Conservation (phyloP, 2,329 filamentous ascomycete genomes). For the Metarhizium brunneum region DNA sequence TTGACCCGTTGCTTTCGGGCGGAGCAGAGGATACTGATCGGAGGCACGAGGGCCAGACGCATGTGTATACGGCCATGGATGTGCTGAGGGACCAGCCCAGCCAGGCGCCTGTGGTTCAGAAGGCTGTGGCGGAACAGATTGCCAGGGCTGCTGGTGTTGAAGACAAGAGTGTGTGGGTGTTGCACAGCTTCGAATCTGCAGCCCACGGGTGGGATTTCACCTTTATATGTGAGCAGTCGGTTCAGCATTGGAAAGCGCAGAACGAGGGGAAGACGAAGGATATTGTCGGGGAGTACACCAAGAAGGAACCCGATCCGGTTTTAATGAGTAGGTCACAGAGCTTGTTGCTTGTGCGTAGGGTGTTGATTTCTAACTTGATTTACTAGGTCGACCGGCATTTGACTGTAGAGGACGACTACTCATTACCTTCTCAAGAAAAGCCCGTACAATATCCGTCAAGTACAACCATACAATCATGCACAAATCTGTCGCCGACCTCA, state of each 20-base stretch:
- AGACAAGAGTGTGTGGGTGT: conserved; percentile 40
- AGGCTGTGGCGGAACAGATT: conserved; percentile 39
- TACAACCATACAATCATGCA: conserved; percentile 51
- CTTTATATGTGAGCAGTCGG: conserved; percentile 44
- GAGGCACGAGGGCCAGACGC: conserved; percentile 17
- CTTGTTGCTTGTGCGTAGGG: background rate
- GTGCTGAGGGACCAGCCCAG: conserved; percentile 38
- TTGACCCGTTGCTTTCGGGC: conserved; percentile 26
- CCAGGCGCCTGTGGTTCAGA: conserved; percentile 39
- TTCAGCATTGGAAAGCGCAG: conserved; percentile 40
- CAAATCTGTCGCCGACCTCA: conserved; percentile 41
- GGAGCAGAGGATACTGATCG: conserved; percentile 10
- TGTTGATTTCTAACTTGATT: background rate
- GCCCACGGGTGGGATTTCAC: conserved; percentile 43
- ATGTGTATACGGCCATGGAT: conserved; percentile 34
- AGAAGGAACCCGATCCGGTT: conserved; percentile 34
- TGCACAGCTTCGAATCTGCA: conserved; percentile 33
- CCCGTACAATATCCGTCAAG: conserved; percentile 38
- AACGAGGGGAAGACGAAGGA: conserved; percentile 30
- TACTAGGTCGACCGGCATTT: conserved; percentile 45
- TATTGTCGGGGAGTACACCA: conserved; percentile 39
- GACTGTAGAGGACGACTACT: conserved; percentile 45
- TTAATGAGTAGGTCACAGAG: conserved; percentile 29
- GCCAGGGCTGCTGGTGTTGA: conserved; percentile 30
- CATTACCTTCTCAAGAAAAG: conserved; percentile 39